Percentiles rank a stretch among this genome's conserved stretches.
phyloP scores from a whole-genome alignment of 1,284 basidiomycete genomes.

The Marasmius tenuissimus region DNA sequence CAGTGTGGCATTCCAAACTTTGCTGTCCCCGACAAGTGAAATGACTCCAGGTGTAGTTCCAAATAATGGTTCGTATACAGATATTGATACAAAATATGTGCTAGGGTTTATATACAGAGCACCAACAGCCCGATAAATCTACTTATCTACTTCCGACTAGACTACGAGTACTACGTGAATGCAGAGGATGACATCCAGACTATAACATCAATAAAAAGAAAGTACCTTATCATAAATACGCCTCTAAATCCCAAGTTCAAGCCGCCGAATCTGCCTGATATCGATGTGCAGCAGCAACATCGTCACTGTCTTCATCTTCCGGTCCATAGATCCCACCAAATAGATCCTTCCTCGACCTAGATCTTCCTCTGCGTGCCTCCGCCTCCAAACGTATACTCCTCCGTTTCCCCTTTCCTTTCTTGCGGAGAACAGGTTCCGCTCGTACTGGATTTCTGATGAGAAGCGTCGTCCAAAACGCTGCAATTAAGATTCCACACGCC shows the following conservation, averaged over 20 bases:
- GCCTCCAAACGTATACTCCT: constrained; percentile 3
- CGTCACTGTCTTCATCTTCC: not conserved
- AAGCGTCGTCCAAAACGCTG: constrained; percentile 46
- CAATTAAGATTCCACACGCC: constrained; percentile 50
- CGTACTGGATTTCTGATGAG: constrained; percentile 49
- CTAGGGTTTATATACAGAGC: no score
- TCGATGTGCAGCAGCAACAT: not conserved
- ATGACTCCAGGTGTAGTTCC: no score
- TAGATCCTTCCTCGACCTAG: constrained; percentile 56
- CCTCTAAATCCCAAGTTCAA: not conserved
- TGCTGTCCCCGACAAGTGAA: no score
- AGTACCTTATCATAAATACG: no score
- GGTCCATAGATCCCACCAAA: constrained; percentile 12
- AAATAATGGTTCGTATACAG: no score
- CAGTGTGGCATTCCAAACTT: no score
- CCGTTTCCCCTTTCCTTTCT: constrained; percentile 22
- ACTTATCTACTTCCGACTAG: no score
- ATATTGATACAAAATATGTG: no score
- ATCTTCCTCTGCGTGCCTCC: constrained; percentile 49
- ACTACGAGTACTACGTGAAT: no score
- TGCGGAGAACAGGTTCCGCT: constrained; percentile 7
- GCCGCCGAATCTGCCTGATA: constrained; percentile 1
- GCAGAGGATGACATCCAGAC: no score
- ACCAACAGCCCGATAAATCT: no score
- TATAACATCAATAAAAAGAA: no score